Evolutionary conservation across 495 filamentous ascomycete species (phyloP), one percentile per base, ranked within the genome.

Genomic region (Melanomma pulvis-pyrius): DNA sequence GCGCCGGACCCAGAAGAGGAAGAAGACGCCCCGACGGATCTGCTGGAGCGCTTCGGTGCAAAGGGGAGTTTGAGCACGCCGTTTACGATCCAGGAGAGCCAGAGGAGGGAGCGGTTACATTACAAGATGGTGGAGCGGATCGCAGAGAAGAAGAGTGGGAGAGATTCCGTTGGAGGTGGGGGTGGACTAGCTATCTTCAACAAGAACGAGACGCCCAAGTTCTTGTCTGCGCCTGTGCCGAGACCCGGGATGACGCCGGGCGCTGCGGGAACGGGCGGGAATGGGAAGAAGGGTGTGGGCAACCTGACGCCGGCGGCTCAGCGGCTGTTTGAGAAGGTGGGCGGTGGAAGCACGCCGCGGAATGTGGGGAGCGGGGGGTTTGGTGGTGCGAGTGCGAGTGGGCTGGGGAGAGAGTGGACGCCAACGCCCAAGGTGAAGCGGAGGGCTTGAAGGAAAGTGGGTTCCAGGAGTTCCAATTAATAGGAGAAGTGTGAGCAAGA

Each of bases 121-220:
- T 86, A 93, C 73, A 86, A 88, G 19, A 92, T 98, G 87, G 96
- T 98, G 5, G 94, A 98, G 61, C 84, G 85, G 52, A 89, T 90
- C 0, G 63, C 63, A 39, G 51, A 88, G 1, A 88, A 88, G 75
- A 86, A 82, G 34, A 93, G 91, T 72, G 82, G 90, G 22, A 49
- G 19, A 11, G 29, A 24, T 3, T 13, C 1, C 12, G 11, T 32
- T 19, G 26, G 3, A 17, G 46, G 26, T 28, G 68, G 63, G 29
- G 15, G 2, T 32, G 60, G 62, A 25, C 36, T 61, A 28, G 62
- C 63, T 7, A 30, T 57, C 9, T 59, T 75, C 73, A 6, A 79
- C 78, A 44, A 44, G 13, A 19, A 59, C 22, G 53, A 65, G 15
- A 86, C 89, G 19, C 93, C 92, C 21, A 87, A 81, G 61, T 96